Percentiles rank a stretch among this genome's conserved stretches.
phyloP scores from a whole-genome alignment of 371 early-diverging fungal species.

The Blakeslea trispora region DNA sequence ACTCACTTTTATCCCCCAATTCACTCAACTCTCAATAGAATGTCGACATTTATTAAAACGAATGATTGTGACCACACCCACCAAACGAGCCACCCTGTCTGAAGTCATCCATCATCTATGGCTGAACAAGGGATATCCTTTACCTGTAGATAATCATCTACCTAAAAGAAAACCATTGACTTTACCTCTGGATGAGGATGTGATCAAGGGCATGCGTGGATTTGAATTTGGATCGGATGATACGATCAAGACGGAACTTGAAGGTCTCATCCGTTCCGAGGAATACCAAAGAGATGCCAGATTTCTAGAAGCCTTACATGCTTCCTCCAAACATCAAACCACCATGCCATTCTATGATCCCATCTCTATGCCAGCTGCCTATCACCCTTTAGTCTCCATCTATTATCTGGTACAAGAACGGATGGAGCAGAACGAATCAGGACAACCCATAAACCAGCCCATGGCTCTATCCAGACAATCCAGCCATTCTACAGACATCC shows the following conservation, averaged over 20 bases:
- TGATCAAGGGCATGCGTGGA: constrained; percentile 78
- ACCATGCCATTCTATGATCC: constrained; percentile 27
- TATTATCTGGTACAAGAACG: constrained; percentile 84
- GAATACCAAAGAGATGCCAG: constrained; percentile 28
- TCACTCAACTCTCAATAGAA: constrained; percentile 46
- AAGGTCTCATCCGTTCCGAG: constrained; percentile 46
- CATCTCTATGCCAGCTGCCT: constrained; percentile 32
- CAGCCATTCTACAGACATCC: not conserved
- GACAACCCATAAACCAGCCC: too few relatives aligned
- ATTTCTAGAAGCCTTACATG: not conserved
- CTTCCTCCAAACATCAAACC: not conserved
- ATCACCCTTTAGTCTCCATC: constrained; percentile 76
- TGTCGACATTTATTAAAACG: constrained; percentile 74
- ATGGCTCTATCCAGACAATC: too few relatives aligned
- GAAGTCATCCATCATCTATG: constrained; percentile 80
- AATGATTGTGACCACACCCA: constrained; percentile 75
- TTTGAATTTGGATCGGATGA: constrained; percentile 84
- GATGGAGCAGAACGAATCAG: constrained; percentile 66
- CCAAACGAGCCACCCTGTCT: constrained; percentile 70
- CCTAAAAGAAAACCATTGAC: constrained; percentile 67
- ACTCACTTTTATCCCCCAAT: not conserved
- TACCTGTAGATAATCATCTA: constrained; percentile 60
- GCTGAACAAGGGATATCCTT: constrained; percentile 78
- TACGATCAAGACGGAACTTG: constrained; percentile 59
- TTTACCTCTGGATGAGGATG: constrained; percentile 67